Percentiles rank a stretch among this genome's conserved stretches.
These are phyloP conservation scores for Sequoia sempervirens DNA, from an alignment of 75 land plant genomes.

Conservation along the genomic window DNA sequence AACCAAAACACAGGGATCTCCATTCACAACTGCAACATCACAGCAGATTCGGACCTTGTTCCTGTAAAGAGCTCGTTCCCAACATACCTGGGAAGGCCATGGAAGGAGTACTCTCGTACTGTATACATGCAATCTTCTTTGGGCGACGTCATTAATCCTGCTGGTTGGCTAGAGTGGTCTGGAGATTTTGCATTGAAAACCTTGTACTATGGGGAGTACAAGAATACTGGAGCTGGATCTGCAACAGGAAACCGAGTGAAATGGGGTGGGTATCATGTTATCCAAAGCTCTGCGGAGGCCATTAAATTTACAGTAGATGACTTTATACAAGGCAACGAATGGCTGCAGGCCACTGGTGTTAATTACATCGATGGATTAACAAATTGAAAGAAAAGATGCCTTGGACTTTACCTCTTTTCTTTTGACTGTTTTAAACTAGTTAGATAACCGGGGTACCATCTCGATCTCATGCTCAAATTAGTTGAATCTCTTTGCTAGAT, in stretches of 20 bases:
- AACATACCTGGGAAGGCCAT: constrained; percentile 15
- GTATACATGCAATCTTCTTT: no score
- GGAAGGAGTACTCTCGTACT: constrained; percentile 5
- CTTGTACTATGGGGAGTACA: background rate
- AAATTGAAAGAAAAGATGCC: background rate
- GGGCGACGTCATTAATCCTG: no score
- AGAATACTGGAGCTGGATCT: constrained; percentile 6
- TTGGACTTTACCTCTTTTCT: no score
- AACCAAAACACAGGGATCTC: constrained; percentile 12
- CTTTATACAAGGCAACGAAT: constrained; percentile 2
- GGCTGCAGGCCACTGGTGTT: constrained; percentile 15
- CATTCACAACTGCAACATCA: constrained; percentile 8
- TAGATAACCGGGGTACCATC: no score
- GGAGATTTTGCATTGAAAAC: no score
- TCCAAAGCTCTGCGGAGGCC: background rate
- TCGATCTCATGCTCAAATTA: no score
- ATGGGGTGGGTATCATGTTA: constrained; percentile 3
- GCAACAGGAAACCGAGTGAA: background rate
- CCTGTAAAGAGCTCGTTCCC: background rate
- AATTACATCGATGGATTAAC: background rate
- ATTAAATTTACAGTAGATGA: background rate
- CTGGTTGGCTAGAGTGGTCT: no score
- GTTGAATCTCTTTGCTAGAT: no score
- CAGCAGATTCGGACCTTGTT: constrained; percentile 1
- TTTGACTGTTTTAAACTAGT: no score